Base-by-base conservation (phyloP, 257 asterid genomes). In the Nicotiana obtusifolia region DNA sequence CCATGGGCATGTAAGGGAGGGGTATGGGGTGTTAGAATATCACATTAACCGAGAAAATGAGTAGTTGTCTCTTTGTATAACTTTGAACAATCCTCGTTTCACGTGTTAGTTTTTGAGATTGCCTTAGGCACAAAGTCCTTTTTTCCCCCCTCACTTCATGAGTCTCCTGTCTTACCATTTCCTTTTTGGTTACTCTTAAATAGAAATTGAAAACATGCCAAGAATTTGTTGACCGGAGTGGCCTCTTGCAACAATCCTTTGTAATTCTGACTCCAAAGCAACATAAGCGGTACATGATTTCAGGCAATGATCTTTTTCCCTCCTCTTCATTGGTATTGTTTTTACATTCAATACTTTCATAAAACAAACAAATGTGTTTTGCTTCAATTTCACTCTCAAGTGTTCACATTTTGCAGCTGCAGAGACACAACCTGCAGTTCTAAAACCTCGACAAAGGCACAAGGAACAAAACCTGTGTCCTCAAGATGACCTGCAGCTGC, bases 221-320 rank as follows among this genome's bases (percentile, higher is more conserved):
- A 79, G 87, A 85, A 81, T 77, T 88, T 53, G 78, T 78, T 9
- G 89, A 88, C 68, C 62, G 71, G 80, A 84, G 82, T 35, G 95
- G 93, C 65, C 47, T 85, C 49, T 80, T 87, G 20, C 89, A 82
- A 75, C 89, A 90, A 62, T 91, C 79, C 52, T 71, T 71, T 56
- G 24, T 71, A 71, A 44, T 71, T 71, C 20, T 71, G 59, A 73
- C 79, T 3, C 79, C 61, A 49, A 73, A 73, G 62, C 87, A 92
- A 85, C 87, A 89, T 68, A 93, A 90, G 83, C 89, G 82, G 10
- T 93, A 90, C 83, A 61, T 56, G 4, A 41, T 78, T 56, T 89
- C 91, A 89, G 93, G 97, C 85, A 93, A 84, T 79, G 80, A 80
- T 20, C 17, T 78, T 66, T 65, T 77, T 82, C 73, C 77, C 16